Evolutionary conservation across 371 early-diverging fungal species (phyloP).

Genomic region (Circinella minor): DNA sequence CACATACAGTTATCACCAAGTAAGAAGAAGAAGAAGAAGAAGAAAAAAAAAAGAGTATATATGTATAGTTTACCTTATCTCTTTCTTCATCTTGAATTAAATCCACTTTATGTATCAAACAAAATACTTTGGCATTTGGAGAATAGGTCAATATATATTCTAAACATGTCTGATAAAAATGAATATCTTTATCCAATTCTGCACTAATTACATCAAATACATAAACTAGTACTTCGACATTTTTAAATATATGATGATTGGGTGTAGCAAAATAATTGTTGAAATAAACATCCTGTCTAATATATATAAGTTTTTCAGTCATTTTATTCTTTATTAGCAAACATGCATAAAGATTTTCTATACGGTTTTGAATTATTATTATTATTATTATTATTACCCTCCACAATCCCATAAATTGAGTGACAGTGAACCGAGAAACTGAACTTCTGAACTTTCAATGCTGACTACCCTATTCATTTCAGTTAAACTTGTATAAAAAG

Average conservation of each 20-base stretch:
- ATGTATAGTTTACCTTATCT: conserved; percentile 43
- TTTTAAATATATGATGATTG: conserved; percentile 86
- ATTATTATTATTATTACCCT: conserved; percentile 43
- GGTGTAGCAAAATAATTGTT: conserved; percentile 87
- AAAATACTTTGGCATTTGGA: conserved; percentile 85
- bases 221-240: conserved; percentile 92
- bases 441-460: conserved; percentile 89
- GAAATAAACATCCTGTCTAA: conserved; percentile 87
- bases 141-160: conserved; percentile 76
- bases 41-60: too few species aligned
- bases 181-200: conserved; percentile 83
- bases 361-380: neutral
- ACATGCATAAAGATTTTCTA: neutral
- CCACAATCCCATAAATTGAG: conserved; percentile 93
- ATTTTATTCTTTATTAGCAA: too few species aligned
- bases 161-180: conserved; percentile 81
- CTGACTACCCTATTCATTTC: conserved; percentile 62
- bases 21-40: neutral
- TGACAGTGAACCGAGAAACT: conserved; percentile 86
- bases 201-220: conserved; percentile 91
- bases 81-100: conserved; percentile 73
- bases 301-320: too few species aligned
- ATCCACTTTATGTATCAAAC: conserved; percentile 94
- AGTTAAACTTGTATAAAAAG: too few species aligned
- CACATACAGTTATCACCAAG: neutral